Conservation (phyloP, 257 asterid species). For the Nicotiana obtusifolia region DNA sequence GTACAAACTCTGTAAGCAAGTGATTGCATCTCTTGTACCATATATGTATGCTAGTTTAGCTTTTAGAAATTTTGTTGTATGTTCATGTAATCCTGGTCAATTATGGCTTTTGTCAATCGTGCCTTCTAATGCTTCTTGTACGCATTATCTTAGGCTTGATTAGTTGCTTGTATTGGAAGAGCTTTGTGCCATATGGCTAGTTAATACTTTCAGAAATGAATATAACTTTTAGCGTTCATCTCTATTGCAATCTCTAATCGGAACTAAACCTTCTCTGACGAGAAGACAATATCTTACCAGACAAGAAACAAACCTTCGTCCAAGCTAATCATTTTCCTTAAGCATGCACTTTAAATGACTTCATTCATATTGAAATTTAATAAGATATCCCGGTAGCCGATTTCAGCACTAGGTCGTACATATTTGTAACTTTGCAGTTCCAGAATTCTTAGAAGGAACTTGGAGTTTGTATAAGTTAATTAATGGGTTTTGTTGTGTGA, state of each 20-base stretch:
- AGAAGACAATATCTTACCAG: neutral
- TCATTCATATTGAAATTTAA: neutral
- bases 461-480: neutral
- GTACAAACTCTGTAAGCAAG: conserved; percentile 21
- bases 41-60: conserved; percentile 24
- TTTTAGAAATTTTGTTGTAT: conserved; percentile 10
- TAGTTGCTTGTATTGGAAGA: neutral
- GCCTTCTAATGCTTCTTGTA: neutral
- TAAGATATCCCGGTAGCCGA: neutral
- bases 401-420: neutral
- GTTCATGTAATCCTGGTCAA: neutral
- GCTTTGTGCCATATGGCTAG: neutral
- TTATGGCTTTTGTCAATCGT: neutral
- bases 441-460: neutral
- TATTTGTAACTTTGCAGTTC: neutral
- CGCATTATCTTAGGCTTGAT: neutral
- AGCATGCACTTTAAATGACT: neutral
- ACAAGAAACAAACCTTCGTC: neutral
- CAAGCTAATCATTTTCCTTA: neutral
- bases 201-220: neutral
- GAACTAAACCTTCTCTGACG: neutral
- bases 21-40: conserved; percentile 28
- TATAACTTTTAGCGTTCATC: neutral
- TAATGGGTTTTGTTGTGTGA: neutral
- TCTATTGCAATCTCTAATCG: neutral